These are phyloP conservation scores for Aspergillus sp. DNA, from an alignment of 2,329 filamentous ascomycete species.

Conservation along the genomic window DNA sequence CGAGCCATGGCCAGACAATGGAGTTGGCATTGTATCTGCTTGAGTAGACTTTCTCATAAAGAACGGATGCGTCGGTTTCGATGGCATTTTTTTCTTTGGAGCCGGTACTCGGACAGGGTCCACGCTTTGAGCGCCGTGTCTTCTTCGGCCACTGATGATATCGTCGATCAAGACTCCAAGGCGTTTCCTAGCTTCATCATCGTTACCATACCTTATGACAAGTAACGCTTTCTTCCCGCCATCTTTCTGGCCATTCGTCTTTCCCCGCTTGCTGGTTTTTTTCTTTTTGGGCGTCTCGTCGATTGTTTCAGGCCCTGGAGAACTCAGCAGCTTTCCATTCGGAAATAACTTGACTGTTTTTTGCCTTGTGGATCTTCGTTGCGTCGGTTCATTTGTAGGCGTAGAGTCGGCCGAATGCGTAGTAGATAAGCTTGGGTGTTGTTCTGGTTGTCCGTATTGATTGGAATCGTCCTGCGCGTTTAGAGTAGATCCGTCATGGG, in stretches of 20 bases:
- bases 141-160: conserved; percentile 53
- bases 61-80: conserved; percentile 65
- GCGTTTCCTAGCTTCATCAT: conserved; percentile 44
- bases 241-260: conserved; percentile 34
- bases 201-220: conserved; percentile 59
- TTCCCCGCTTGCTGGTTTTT: conserved; percentile 33
- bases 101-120: conserved; percentile 15
- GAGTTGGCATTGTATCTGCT: neutral
- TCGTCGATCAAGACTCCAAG: conserved; percentile 63
- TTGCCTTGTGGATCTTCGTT: conserved; percentile 48
- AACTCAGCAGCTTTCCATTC: conserved; percentile 46
- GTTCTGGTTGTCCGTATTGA: neutral
- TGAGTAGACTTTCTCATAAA: conserved; percentile 59
- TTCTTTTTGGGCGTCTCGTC: conserved; percentile 20
- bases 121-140: conserved; percentile 23
- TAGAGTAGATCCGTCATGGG: neutral
- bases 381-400: conserved; percentile 19
- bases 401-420: neutral
- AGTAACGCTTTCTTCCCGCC: conserved; percentile 45
- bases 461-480: neutral
- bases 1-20: neutral
- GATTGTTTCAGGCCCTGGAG: conserved; percentile 27
- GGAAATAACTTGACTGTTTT: conserved; percentile 48
- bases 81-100: conserved; percentile 23
- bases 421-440: neutral